phyloP scores from a whole-genome alignment of 2,329 filamentous ascomycete genomes.

The Tolypocladium ovalisporum region DNA sequence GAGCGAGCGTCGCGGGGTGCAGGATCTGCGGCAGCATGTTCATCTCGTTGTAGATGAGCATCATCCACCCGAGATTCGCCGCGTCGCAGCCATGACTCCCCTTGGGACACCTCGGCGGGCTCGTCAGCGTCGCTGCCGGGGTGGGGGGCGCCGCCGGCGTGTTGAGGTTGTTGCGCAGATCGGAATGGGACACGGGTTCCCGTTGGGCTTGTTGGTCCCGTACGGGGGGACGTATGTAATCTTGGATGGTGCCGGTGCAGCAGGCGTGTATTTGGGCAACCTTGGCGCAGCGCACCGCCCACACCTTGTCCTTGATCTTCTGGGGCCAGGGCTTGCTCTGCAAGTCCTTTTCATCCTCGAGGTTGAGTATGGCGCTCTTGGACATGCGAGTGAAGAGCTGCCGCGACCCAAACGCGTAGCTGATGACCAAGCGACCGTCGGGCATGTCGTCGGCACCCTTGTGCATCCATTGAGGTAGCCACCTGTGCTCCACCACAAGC shows the following conservation, averaged over 20 bases:
- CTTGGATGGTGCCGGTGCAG: conserved; percentile 30
- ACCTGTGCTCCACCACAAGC: conserved; percentile 36
- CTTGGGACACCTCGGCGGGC: conserved; percentile 34
- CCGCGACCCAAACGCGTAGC: conserved; percentile 39
- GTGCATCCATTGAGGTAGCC: conserved; percentile 41
- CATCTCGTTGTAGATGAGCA: conserved; percentile 39
- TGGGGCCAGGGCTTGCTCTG: conserved; percentile 34
- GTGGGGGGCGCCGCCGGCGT: conserved; percentile 6
- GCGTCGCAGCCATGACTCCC: conserved; percentile 40
- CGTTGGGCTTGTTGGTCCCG: conserved; percentile 8
- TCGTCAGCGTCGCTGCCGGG: conserved; percentile 18
- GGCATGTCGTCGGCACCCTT: conserved; percentile 35
- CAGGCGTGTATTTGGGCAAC: conserved; percentile 37
- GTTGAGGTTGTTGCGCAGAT: conserved; percentile 10
- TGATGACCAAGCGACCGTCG: conserved; percentile 38
- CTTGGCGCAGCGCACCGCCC: conserved; percentile 36
- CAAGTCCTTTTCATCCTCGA: conserved; percentile 31
- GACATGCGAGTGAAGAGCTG: conserved; percentile 38
- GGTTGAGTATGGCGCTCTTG: conserved; percentile 35
- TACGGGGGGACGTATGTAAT: conserved; percentile 28
- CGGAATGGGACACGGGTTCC: conserved; percentile 9
- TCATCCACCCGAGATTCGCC: conserved; percentile 41
- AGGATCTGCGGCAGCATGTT: conserved; percentile 30
- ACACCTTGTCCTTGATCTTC: conserved; percentile 35
- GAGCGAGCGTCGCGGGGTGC: conserved; percentile 15